Base-by-base conservation (phyloP, 805 yeast species). In the Brettanomyces anomalus region DNA sequence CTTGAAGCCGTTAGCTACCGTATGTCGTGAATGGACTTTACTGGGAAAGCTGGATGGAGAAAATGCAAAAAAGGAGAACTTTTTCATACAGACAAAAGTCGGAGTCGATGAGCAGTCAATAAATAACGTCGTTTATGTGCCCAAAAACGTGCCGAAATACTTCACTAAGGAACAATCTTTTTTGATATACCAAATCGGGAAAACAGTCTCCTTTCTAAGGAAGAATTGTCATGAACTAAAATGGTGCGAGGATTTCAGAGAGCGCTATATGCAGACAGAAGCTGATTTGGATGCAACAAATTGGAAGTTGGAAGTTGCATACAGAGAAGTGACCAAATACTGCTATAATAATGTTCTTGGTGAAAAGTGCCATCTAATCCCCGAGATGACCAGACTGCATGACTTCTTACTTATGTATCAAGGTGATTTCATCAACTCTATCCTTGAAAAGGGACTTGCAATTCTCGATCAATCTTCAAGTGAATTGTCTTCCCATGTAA, bases 381-480 rank as follows among this genome's bases (percentile, higher is more conserved):
- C 65, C 10, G 86, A 84, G 49, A 56, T 90, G n/a, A 55, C 58
- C 4, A 79, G 79, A 37, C 64, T 85, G 43, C 81, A 82, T 47
- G 75, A 74, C 46, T 76, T 81, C 45, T 65, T 88, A 51, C 59
- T 93, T 35, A 78, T 85, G 69, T 76, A 79, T 5, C 77, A 74
- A 43, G 86, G 90, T n/a, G 96, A 90, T 57, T 83, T 90, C 47
- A 77, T 85, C n/a, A 79, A 84, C 40, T 52, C 76, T 1, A 60
- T 90, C 8, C 69, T 86, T 17, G 53, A 63, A 15, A 74, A 76
- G 36, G 84, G 89, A 0, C 56, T 65, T 2, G 62, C 64, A 0
- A 48, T 77, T 5, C 68, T 89, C 42, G 70, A 67, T 46, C 75
- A 74, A 49, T 81, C 90, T 0, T 78, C 94, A 0, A 64, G 64